A percentile compares a stretch with the other conserved stretches of the same genome.
Evolutionary conservation across 1,284 basidiomycete species (phyloP).

Genomic region (Trametes polyzona): DNA sequence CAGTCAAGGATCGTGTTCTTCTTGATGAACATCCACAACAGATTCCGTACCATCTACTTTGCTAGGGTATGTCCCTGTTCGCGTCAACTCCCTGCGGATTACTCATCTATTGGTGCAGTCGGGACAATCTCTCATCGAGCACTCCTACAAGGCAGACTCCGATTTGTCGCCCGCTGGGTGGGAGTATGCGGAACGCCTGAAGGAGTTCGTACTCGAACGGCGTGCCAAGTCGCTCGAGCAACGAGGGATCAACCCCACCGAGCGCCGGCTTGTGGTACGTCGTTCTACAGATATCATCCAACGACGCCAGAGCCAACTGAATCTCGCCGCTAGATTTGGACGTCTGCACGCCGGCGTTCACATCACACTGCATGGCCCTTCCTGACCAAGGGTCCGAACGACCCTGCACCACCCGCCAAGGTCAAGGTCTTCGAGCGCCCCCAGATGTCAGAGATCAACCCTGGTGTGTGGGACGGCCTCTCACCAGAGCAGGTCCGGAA

Average conservation of each 20-base stretch:
- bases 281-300: conserved; percentile 7
- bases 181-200: conserved; percentile 90
- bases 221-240: conserved; percentile 72
- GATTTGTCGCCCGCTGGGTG: conserved; percentile 94
- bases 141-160: conserved; percentile 98
- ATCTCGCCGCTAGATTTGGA: conserved; percentile 83
- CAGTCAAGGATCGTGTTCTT: conserved; percentile 94
- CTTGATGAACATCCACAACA: conserved; percentile 98
- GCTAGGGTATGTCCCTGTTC: conserved; percentile 66
- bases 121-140: conserved; percentile 95
- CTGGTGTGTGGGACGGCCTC: conserved; percentile 95
- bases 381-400: conserved; percentile 46
- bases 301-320: no score
- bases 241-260: conserved; percentile 63
- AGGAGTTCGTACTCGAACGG: conserved; percentile 82
- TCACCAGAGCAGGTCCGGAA: conserved; percentile 89
- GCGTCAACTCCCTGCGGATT: background rate
- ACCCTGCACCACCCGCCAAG: conserved; percentile 37
- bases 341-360: conserved; percentile 89
- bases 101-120: conserved; percentile 63
- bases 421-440: conserved; percentile 92
- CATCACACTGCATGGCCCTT: conserved; percentile 98
- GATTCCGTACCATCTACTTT: conserved; percentile 90
- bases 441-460: conserved; percentile 98
- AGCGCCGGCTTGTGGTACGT: conserved; percentile 77